Evolutionary conservation across 1,284 basidiomycete species (phyloP).

Genomic region (Ustilago curta): DNA sequence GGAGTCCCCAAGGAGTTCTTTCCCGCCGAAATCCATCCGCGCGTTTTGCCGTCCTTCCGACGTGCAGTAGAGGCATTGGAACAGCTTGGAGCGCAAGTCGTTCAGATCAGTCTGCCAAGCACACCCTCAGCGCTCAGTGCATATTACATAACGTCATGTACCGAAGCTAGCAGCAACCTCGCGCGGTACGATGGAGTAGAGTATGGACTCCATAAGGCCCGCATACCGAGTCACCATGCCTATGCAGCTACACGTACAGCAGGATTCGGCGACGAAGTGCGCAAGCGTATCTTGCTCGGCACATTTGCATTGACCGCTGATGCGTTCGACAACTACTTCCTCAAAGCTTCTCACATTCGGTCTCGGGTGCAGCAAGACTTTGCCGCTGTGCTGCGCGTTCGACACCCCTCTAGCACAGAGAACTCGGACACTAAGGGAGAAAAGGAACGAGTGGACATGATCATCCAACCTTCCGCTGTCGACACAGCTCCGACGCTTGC

Average conservation of each 20-base stretch:
- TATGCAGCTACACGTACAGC: constrained; percentile 71
- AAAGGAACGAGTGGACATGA: constrained; percentile 76
- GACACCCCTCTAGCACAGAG: constrained; percentile 66
- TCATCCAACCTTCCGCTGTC: constrained; percentile 77
- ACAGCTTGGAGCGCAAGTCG: constrained; percentile 77
- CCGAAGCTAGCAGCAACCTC: constrained; percentile 93
- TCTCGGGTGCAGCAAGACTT: constrained; percentile 81
- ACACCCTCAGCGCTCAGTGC: constrained; percentile 85
- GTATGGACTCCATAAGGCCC: constrained; percentile 70
- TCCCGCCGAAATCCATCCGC: constrained; percentile 76
- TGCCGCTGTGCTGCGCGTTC: constrained; percentile 76
- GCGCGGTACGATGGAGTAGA: constrained; percentile 88
- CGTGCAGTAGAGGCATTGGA: constrained; percentile 73
- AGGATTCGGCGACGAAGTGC: constrained; percentile 86
- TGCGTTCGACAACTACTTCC: constrained; percentile 95
- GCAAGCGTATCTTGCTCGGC: constrained; percentile 88
- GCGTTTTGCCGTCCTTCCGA: constrained; percentile 73
- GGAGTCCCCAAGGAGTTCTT: constrained; percentile 85
- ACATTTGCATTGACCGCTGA: constrained; percentile 91
- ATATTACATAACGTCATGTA: constrained; percentile 93
- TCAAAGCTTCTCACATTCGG: constrained; percentile 87
- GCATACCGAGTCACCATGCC: constrained; percentile 25
- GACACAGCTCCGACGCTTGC: constrained; percentile 57
- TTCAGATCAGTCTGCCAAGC: constrained; percentile 82
- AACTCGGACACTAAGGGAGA: neutral